These are phyloP conservation scores for Mycena metata DNA, from an alignment of 768 basidiomycete genomes.

Conservation along the genomic window DNA sequence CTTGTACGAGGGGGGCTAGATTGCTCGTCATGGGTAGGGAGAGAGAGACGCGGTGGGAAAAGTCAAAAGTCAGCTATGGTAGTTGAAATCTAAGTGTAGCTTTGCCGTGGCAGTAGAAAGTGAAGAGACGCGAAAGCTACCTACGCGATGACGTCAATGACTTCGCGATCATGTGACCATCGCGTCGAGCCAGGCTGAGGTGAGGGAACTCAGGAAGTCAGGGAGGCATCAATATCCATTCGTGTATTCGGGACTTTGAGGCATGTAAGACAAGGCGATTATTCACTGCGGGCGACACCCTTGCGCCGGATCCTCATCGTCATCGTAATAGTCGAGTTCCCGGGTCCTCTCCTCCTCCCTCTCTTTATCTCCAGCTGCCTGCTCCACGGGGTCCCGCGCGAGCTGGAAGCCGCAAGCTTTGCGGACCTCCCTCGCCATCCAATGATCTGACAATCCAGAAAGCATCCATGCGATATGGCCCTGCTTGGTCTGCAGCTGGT, in stretches of 20 bases:
- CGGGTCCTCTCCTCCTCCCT: slow-evolving; percentile 19
- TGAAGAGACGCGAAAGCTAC: too few species aligned
- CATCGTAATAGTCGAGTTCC: neutral
- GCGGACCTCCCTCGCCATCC: slow-evolving; percentile 24
- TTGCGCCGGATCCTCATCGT: neutral
- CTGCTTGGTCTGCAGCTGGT: slow-evolving; percentile 3
- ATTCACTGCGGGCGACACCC: slow-evolving; percentile 8
- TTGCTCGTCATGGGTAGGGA: slow-evolving; percentile 63
- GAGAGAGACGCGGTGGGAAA: neutral
- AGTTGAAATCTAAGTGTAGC: too few species aligned
- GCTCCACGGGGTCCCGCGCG: slow-evolving; percentile 13
- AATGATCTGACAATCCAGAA: slow-evolving; percentile 19
- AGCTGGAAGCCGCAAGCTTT: slow-evolving; percentile 23
- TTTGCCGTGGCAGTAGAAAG: too few species aligned
- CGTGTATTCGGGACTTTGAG: too few species aligned
- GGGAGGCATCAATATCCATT: too few species aligned
- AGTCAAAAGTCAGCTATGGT: too few species aligned
- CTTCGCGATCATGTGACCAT: slow-evolving; percentile 21
- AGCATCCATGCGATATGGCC: slow-evolving; percentile 22
- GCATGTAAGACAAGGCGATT: too few species aligned
- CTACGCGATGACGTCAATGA: slow-evolving; percentile 15
- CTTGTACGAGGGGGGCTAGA: slow-evolving; percentile 71
- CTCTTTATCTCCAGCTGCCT: slow-evolving; percentile 18
- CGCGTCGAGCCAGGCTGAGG: too few species aligned
- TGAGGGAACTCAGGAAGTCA: too few species aligned